A percentile compares a stretch with the other conserved stretches of the same genome.
phyloP scores from a whole-genome alignment of 202 grass and related monocot genomes.

The Carex sylvatica region DNA sequence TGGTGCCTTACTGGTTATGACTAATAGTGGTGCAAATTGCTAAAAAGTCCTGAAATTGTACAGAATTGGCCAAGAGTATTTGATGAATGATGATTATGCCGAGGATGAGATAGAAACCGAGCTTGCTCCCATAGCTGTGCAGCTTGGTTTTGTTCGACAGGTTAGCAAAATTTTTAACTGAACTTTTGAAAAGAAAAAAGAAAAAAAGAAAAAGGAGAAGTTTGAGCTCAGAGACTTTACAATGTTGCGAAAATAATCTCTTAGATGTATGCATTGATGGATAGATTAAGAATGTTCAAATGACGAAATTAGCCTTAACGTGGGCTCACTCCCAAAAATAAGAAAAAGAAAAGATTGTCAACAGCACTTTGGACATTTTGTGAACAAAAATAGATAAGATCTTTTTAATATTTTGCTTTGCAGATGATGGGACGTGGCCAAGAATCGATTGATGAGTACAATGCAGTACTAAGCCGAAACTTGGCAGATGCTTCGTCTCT shows the following conservation, averaged over 20 bases:
- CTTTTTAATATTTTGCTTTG: slow-evolving; percentile 35
- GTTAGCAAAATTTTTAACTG: slow-evolving; percentile 31
- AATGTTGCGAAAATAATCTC: neutral
- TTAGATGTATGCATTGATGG: too few species aligned
- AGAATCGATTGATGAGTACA: slow-evolving; percentile 74
- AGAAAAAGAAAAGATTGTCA: neutral
- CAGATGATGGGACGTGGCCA: slow-evolving; percentile 75
- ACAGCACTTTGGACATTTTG: neutral
- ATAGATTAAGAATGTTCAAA: neutral
- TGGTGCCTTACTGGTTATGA: neutral
- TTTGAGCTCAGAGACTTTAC: neutral
- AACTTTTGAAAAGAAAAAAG: neutral
- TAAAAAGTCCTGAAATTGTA: slow-evolving; percentile 10
- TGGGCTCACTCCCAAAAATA: neutral
- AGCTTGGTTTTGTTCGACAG: slow-evolving; percentile 84
- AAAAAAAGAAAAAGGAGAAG: neutral
- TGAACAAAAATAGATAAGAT: neutral
- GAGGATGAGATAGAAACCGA: slow-evolving; percentile 75
- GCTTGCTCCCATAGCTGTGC: slow-evolving; percentile 74
- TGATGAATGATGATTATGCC: slow-evolving; percentile 69
- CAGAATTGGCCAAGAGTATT: slow-evolving; percentile 80
- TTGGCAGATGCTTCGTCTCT: slow-evolving; percentile 59
- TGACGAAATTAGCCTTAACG: neutral
- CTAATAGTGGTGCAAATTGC: neutral
- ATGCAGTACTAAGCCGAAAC: slow-evolving; percentile 49